Evolutionary conservation across 257 asterid genomes (phyloP), one percentile per base, ranked within the genome.

Genomic region (Vinca minor): DNA sequence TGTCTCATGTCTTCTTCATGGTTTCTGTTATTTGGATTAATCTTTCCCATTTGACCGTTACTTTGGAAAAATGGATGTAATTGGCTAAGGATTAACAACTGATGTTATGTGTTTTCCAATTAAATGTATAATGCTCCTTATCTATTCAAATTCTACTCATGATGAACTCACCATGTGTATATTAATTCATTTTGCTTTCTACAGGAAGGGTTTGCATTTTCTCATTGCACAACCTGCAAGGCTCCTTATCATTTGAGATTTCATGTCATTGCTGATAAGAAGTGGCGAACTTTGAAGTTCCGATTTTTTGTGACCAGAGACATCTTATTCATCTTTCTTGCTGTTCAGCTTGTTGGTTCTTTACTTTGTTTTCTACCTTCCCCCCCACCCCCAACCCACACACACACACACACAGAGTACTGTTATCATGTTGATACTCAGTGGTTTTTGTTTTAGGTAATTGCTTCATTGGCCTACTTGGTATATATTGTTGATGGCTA

Each of bases 191-290:
- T 69, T 56, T 39, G 8, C 50, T 64, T 53, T 71, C 52, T 60
- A 71, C 85, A 91, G 98, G 98, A 91, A 91, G 96, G 98, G 18
- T 82, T 88, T 67, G 95, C 98, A 58, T 91, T 91, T 83, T 84
- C 96, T 56, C 94, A 91, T 78, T 91, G 96, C 86, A 88, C 95
- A 15, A 91, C 96, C 58, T 91, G 98, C 88, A 88, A 91, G 77
- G 88, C 94, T 79, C 94, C 94, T 36, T 91, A 87, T 78, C 83
- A 84, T 78, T 74, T 91, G 68, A 78, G 96, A 83, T 95, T 91
- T 46, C 97, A 87, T 52, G 91, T 75, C 17, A 54, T 82, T 73
- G 91, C 88, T 70, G 91, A 91, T 73, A 80, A 91, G 73, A 86
- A 82, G 78, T 91, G 96, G 96, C 78, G 96, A 75, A 88, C 91